Conservation (phyloP, 805 yeast species). For the Cyberlindnera amylophila region DNA sequence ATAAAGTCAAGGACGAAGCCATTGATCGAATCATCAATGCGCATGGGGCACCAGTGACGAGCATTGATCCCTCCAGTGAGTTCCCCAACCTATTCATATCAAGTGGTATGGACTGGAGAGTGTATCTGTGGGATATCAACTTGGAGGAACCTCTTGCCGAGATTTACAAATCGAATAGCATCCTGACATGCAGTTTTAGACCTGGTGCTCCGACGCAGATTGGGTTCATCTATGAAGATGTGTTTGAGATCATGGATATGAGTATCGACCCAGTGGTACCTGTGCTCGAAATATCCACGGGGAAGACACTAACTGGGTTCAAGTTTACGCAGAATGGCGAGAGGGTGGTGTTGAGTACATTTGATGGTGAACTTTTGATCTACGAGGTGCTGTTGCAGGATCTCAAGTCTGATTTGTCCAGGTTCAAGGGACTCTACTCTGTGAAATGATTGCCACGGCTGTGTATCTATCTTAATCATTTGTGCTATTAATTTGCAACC, state of each 20-base stretch:
- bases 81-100: slow-evolving; percentile 25
- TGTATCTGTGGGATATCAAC: slow-evolving; percentile 27
- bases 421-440: slow-evolving; percentile 21
- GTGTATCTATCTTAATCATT: no score
- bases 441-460: neutral
- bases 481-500: no score
- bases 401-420: slow-evolving; percentile 15
- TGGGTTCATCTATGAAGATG: slow-evolving; percentile 29
- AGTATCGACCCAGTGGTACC: slow-evolving; percentile 27
- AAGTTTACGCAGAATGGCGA: slow-evolving; percentile 20
- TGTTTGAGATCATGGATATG: slow-evolving; percentile 31
- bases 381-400: slow-evolving; percentile 17
- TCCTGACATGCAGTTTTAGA: slow-evolving; percentile 29
- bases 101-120: slow-evolving; percentile 31
- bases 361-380: slow-evolving; percentile 15
- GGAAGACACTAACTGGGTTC: slow-evolving; percentile 13
- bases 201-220: slow-evolving; percentile 27
- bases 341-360: slow-evolving; percentile 14
- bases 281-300: slow-evolving; percentile 14
- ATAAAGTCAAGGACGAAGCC: slow-evolving; percentile 14
- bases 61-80: slow-evolving; percentile 14
- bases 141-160: slow-evolving; percentile 19
- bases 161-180: slow-evolving; percentile 25
- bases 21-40: slow-evolving; percentile 21
- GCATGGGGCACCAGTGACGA: slow-evolving; percentile 29